These are phyloP conservation scores for Solanum hybrid DNA, from an alignment of 305 asterid species.

Conservation along the genomic window DNA sequence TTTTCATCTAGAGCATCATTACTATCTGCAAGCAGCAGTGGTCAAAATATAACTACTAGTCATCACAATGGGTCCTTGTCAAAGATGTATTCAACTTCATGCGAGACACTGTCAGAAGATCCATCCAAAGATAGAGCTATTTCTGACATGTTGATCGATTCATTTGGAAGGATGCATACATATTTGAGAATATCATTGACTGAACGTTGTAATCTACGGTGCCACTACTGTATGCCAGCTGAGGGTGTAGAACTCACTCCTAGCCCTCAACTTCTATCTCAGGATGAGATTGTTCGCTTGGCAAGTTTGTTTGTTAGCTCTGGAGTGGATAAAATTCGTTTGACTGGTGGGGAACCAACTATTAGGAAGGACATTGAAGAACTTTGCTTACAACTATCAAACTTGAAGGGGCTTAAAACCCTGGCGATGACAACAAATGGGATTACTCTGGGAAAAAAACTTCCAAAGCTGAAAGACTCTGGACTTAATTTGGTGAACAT, in stretches of 20 bases:
- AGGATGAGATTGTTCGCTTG: conserved; percentile 59
- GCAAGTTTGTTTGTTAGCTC: conserved; percentile 74
- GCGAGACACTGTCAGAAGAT: conserved; percentile 36
- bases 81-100: conserved; percentile 37
- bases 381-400: conserved; percentile 61
- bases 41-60: conserved; percentile 16
- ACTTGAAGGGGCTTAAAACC: conserved; percentile 57
- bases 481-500: conserved; percentile 77
- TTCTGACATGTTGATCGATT: conserved; percentile 72
- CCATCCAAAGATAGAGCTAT: conserved; percentile 28
- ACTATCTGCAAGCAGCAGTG: conserved; percentile 20
- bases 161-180: conserved; percentile 86
- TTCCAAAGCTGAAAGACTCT: conserved; percentile 61
- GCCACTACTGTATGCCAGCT: conserved; percentile 97
- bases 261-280: conserved; percentile 52
- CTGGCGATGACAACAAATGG: conserved; percentile 95
- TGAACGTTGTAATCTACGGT: conserved; percentile 89
- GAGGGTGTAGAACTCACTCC: conserved; percentile 88
- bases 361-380: conserved; percentile 82
- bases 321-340: conserved; percentile 83
- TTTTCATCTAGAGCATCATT: conserved; percentile 14
- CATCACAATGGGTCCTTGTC: conserved; percentile 21
- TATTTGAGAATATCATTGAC: conserved; percentile 88
- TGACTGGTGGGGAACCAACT: conserved; percentile 95
- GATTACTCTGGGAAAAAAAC: conserved; percentile 60